Base-by-base conservation (phyloP, 495 filamentous ascomycete genomes). In the Mycothermus thermophilus region DNA sequence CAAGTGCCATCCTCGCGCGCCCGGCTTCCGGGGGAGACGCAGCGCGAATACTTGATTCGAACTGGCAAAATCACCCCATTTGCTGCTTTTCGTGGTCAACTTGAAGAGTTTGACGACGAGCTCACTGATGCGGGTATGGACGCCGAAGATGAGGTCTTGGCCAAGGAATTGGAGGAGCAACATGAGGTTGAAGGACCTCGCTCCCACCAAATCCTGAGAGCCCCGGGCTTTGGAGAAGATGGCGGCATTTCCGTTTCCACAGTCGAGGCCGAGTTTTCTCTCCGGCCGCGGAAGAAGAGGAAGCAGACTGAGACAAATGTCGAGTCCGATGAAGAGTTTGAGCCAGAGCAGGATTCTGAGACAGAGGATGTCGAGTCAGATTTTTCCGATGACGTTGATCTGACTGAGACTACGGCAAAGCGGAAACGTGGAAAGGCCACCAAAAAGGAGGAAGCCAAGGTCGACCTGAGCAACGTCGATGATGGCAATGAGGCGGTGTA, bases 21-120 rank as follows among this genome's bases (percentile, higher is more conserved):
- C 9, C 72, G 70, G 34, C 54, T 86, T 39, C 74, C 81, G 11
- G 76, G 79, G 44, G 90, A 96, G 59, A 84, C 69, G 10, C 74
- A 81, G 33, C 72, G 87, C 30, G 85, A 92, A 19, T 96, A 83
- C 52, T 69, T 97, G 31, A 87, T 97, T 22, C 72, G 90, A 5
- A 97, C 88, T 0, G 90, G 90, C 34, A 94, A 96, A 56, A 97
- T 97, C 45, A 97, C 90, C 0, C 90, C 90, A 0, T 96, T 97
- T 39, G 79, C 86, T 2, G 77, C 75, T 33, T 68, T 87, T 46
- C 65, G 67, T 27, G 66, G 64, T 20, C 60, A 60, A 13, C 60
- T 63, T 10, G 63, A 64, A 25, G 73, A 69, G 1, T 60, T 69
- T 5, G 62, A 72, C 24, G 70, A 75, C 12, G 74, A 72, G 32